Conservation (phyloP, 352 stramenopile genomes). For the Globisporangium camurandrum region DNA sequence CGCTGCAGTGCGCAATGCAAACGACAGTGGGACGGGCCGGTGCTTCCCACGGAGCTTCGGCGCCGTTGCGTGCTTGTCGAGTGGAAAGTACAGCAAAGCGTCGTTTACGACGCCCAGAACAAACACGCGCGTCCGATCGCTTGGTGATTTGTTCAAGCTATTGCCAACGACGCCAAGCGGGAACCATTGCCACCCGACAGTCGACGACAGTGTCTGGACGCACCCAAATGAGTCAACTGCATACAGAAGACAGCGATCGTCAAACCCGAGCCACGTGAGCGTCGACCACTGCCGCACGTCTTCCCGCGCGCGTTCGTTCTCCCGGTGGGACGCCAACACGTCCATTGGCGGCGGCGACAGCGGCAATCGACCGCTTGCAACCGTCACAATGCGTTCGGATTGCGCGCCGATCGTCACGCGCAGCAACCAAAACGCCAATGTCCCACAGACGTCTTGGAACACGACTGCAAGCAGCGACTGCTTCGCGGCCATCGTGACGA, state of each 20-base stretch:
- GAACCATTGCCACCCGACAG: constrained; percentile 62
- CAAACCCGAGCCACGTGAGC: constrained; percentile 69
- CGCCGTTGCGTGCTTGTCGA: constrained; percentile 31
- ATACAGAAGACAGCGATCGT: constrained; percentile 66
- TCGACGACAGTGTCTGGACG: constrained; percentile 49
- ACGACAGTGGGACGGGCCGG: constrained; percentile 69
- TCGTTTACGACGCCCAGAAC: constrained; percentile 67
- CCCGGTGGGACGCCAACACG: constrained; percentile 65
- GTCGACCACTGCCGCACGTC: constrained; percentile 45
- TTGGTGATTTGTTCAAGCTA: constrained; percentile 43
- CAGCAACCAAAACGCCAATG: constrained; percentile 49
- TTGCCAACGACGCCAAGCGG: constrained; percentile 65
- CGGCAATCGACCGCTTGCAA: constrained; percentile 43
- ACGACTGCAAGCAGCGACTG: constrained; percentile 56
- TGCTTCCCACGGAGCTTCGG: constrained; percentile 62
- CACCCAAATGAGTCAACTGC: constrained; percentile 58
- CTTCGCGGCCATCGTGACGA: constrained; percentile 68
- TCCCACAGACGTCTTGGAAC: constrained; percentile 39
- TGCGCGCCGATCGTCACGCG: constrained; percentile 29
- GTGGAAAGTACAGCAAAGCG: constrained; percentile 63
- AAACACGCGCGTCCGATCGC: constrained; percentile 52
- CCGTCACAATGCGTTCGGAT: constrained; percentile 32
- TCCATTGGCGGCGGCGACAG: constrained; percentile 49
- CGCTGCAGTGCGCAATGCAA: constrained; percentile 34
- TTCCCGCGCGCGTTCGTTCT: constrained; percentile 37